Percentiles rank a stretch among this genome's conserved stretches.
phyloP scores from a whole-genome alignment of 176 grass and related monocot genomes.

The Musa acuminata region DNA sequence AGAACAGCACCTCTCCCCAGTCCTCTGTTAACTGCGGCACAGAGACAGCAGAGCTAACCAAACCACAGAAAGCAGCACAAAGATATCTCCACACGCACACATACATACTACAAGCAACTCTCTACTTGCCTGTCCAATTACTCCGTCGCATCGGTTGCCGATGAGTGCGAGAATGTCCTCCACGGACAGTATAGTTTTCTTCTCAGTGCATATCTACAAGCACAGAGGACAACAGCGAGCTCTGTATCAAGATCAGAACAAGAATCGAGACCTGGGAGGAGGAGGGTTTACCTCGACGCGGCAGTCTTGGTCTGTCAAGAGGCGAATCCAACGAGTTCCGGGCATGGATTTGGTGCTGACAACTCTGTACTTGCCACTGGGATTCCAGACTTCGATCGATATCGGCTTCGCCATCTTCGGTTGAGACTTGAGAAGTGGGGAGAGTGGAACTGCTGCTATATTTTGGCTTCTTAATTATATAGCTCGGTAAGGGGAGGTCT shows the following conservation, averaged over 20 bases:
- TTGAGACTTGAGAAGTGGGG: neutral
- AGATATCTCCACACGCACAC: neutral
- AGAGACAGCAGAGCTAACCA: constrained; percentile 12
- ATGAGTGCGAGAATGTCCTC: constrained; percentile 87
- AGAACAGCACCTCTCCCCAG: constrained; percentile 90
- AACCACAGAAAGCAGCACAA: neutral
- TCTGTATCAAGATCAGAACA: neutral
- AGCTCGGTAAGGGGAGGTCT: neutral
- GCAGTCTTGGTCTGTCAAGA: constrained; percentile 83
- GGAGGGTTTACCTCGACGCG: constrained; percentile 42
- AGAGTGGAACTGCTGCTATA: neutral
- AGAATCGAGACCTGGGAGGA: too few relatives aligned
- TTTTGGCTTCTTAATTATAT: neutral
- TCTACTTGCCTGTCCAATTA: constrained; percentile 68
- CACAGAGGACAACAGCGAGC: neutral
- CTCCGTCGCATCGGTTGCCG: constrained; percentile 63
- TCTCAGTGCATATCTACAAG: constrained; percentile 61
- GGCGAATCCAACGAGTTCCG: constrained; percentile 75
- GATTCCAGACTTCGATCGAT: constrained; percentile 86
- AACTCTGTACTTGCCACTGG: constrained; percentile 69
- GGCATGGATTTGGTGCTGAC: constrained; percentile 98
- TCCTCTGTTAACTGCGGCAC: constrained; percentile 73
- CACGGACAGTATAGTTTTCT: constrained; percentile 76
- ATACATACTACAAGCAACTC: neutral
- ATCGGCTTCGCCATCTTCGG: constrained; percentile 66